These are phyloP conservation scores for Venustampulla echinocandica DNA, from an alignment of 495 filamentous ascomycete genomes.

Conservation along the genomic window DNA sequence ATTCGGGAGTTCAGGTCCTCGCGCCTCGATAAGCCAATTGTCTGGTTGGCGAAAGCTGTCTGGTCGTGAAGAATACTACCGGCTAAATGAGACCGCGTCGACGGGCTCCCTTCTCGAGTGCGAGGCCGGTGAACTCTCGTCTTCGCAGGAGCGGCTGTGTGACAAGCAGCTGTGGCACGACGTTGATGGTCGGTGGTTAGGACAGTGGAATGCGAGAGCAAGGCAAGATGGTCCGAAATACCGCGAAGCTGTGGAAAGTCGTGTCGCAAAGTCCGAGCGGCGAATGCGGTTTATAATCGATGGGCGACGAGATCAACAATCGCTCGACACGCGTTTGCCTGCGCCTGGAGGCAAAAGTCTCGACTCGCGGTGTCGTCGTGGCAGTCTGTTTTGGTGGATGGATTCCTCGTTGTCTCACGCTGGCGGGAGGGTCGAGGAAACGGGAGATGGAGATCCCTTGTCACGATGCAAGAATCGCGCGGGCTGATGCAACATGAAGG, in stretches of 20 bases:
- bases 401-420: too few relatives aligned
- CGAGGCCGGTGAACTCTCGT: too few relatives aligned
- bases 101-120: too few relatives aligned
- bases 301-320: background rate
- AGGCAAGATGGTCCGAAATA: constrained; percentile 9
- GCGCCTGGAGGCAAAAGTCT: background rate
- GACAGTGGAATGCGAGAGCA: constrained; percentile 7
- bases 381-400: too few relatives aligned
- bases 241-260: constrained; percentile 1
- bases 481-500: constrained; percentile 16
- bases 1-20: too few relatives aligned
- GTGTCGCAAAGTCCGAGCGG: constrained; percentile 17
- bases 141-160: background rate
- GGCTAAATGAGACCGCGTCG: constrained; percentile 14
- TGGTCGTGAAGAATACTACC: constrained; percentile 3
- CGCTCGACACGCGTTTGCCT: too few relatives aligned
- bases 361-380: constrained; percentile 4
- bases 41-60: too few relatives aligned
- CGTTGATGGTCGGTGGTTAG: constrained; percentile 6
- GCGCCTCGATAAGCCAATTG: too few relatives aligned
- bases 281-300: constrained; percentile 5
- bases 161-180: background rate
- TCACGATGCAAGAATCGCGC: constrained; percentile 14
- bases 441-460: constrained; percentile 12
- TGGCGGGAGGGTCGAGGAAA: too few relatives aligned